Evolutionary conservation across 1,284 basidiomycete genomes (phyloP), one percentile per base, ranked within the genome.

Genomic region (Sanghuangporus baumii): DNA sequence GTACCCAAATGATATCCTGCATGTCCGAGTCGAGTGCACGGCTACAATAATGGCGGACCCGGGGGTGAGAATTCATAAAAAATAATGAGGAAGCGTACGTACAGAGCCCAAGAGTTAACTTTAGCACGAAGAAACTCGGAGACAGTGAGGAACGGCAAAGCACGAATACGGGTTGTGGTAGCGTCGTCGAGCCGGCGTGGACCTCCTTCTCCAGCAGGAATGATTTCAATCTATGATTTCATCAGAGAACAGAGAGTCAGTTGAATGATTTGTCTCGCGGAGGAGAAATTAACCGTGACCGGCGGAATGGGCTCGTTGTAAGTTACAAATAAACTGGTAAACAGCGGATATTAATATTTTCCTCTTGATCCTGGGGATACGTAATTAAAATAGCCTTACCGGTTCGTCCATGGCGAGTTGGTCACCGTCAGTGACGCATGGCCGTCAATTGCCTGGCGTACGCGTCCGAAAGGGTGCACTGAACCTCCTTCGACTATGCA

Each of bases 51-150:
- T 37, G 48, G 31, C 51, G 60, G 40, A 50, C 12, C 12, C 18
- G 37, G 4, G 41, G 14, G 8, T 34, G 40, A 34, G 20, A 16
- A 46, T 40, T 46, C 6, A 11, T n/a, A 50, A 36, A 23, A 52
- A 31, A 54, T 43, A 37, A 54, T 18, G 31, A 57, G 18, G 38
- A 60, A 48, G 18, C n/a, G 12, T 26, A 61, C 71, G 59, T 55
- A 71, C 71, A 59, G 69, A 38, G 64, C 64, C 71, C 71, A 72
- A 6, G 67, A 67, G 34, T 67, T 70, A 37, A 72, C 57, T 62
- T 72, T 91, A 48, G 88, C 88, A 68, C 89, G 79, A 69, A 91
- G 76, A 74, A 91, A 91, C 72, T 92, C 89, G 48, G 89, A 89
- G 63, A 89, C 77, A 23, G 86, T 86, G 66, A 92, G 75, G 76